Conservation (phyloP, 2,329 filamentous ascomycete species). For the Cercospora berteroae region DNA sequence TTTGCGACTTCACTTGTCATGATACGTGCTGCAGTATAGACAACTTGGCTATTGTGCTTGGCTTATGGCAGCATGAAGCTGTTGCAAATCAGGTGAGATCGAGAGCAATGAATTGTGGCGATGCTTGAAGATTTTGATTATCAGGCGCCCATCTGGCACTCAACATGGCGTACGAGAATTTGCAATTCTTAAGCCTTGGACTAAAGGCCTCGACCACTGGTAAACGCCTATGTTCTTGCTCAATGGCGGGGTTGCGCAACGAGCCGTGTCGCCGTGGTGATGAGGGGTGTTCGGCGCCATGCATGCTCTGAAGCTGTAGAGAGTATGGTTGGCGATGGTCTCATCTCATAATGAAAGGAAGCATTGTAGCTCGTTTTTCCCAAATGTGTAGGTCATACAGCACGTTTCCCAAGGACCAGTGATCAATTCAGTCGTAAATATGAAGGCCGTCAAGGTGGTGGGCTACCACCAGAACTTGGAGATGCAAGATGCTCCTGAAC, state of each 20-base stretch:
- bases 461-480: slow-evolving; percentile 30
- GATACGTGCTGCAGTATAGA: not conserved
- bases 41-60: not conserved
- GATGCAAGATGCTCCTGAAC: slow-evolving; percentile 27
- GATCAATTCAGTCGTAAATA: slow-evolving; percentile 4
- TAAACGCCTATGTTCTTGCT: slow-evolving; percentile 3
- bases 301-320: slow-evolving; percentile 6
- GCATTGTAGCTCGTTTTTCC: not conserved
- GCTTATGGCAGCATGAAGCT: not conserved
- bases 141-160: not conserved
- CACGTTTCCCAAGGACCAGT: not conserved
- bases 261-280: slow-evolving; percentile 6
- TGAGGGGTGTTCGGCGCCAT: slow-evolving; percentile 6
- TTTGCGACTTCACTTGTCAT: slow-evolving; percentile 1
- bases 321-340: not conserved
- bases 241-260: not conserved
- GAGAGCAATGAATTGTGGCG: not conserved
- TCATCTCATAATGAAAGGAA: not conserved
- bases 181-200: not conserved
- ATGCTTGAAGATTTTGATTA: not conserved
- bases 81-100: not conserved
- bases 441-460: slow-evolving; percentile 29
- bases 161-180: not conserved
- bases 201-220: not conserved
- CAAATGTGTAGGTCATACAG: not conserved